Evolutionary conservation across 305 asterid genomes (phyloP), one percentile per base, ranked within the genome.

Genomic region (Fraxinus xanthoxyloides): DNA sequence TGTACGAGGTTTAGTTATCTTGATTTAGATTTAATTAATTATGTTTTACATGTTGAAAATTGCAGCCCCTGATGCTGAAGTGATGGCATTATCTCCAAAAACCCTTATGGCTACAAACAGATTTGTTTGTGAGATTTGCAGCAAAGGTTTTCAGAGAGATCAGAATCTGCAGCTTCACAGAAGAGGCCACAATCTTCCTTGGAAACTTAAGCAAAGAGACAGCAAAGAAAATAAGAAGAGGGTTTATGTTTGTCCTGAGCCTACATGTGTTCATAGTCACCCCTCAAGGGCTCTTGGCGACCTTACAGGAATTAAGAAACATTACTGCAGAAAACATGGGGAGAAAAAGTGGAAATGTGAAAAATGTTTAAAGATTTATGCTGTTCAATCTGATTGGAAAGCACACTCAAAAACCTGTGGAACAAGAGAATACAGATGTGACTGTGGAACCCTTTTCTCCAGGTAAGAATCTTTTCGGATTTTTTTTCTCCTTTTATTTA

Each of bases 341-440:
- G 98, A 94, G 87, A 94, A 94, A 89, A 94, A 94, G 67, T 94
- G 97, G 95, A 92, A 90, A 81, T 93, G 98, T 26, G 94, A 92
- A 5, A 93, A 92, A 75, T 93, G 97, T 67, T 89, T 93, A 0
- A 92, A 94, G 88, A 86, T 91, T 7, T 94, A 94, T 78, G 98
- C 98, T 0, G 98, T 94, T 82, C 97, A 92, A 76, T 92, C 98
- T 0, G 98, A 94, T 81, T 92, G 97, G 97, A 94, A 94, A 72
- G 98, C 98, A 38, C 98, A 94, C 40, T 83, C 92, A 4, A 94
- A 92, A 75, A 94, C 92, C 17, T 94, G 98, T 80, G 98, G 98
- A 34, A 91, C 98, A 0, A 87, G 94, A 51, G 97, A 94, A 86
- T 92, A 94, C 75, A 87, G 89, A 80, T 94, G 98, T 81, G 97